Percentiles rank a stretch among this genome's conserved stretches.
Evolutionary conservation across 805 yeast species (phyloP).

Genomic region (Torulaspora microellipsoides): DNA sequence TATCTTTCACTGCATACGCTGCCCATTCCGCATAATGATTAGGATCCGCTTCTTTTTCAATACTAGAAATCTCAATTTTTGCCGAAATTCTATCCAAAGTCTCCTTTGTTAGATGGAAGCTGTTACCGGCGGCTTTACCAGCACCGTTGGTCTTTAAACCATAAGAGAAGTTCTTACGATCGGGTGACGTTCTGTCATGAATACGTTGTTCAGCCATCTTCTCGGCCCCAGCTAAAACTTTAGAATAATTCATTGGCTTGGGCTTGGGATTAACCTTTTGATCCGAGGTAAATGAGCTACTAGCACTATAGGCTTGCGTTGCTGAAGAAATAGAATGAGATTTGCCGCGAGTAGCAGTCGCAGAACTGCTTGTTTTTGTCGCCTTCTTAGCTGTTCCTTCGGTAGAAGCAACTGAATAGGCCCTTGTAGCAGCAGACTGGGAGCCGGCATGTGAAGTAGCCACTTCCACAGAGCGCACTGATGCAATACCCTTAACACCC

Average conservation of each 20-base stretch:
- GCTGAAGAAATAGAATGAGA: conserved; percentile 17
- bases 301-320: conserved; percentile 7
- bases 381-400: conserved; percentile 8
- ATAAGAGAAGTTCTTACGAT: conserved; percentile 16
- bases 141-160: conserved; percentile 23
- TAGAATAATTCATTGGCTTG: conserved; percentile 24
- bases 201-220: conserved; percentile 28
- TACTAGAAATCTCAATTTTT: conserved; percentile 39
- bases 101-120: conserved; percentile 21
- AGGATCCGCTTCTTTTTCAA: conserved; percentile 57
- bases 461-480: conserved; percentile 6
- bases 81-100: conserved; percentile 18
- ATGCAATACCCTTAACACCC: conserved; percentile 12
- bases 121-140: conserved; percentile 22
- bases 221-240: conserved; percentile 31
- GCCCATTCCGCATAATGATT: conserved; percentile 41
- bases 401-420: conserved; percentile 24
- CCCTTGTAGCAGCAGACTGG: conserved; percentile 31
- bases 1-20: conserved; percentile 37
- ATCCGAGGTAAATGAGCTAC: conserved; percentile 1
- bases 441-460: conserved; percentile 11
- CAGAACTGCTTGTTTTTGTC: conserved; percentile 1
- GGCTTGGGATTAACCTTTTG: conserved; percentile 10
- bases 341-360: conserved; percentile 6
- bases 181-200: conserved; percentile 18